These are phyloP conservation scores for Conticribra weissflogii DNA, from an alignment of 108 stramenopile species.

Conservation along the genomic window DNA sequence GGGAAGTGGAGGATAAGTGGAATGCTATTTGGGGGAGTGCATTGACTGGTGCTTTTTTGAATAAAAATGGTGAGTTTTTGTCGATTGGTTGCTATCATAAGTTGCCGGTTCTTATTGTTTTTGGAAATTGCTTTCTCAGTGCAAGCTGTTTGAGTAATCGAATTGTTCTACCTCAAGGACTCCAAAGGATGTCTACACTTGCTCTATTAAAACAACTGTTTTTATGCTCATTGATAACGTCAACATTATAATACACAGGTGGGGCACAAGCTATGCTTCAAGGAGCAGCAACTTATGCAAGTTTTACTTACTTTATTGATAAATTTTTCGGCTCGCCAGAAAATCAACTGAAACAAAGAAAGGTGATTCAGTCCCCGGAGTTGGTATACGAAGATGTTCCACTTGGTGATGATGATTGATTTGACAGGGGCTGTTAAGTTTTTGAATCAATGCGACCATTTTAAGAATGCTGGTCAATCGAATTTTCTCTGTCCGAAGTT, in stretches of 20 bases:
- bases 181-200: too few species aligned
- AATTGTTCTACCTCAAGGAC: too few species aligned
- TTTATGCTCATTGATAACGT: slow-evolving; percentile 10
- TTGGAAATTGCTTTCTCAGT: background rate
- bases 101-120: background rate
- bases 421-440: too few species aligned
- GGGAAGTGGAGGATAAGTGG: slow-evolving; percentile 67
- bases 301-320: slow-evolving; percentile 63
- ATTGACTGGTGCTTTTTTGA: slow-evolving; percentile 76
- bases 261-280: slow-evolving; percentile 79
- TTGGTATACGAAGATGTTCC: slow-evolving; percentile 43
- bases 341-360: slow-evolving; percentile 4
- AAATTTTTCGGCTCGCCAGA: slow-evolving; percentile 42
- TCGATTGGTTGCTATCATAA: background rate
- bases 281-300: slow-evolving; percentile 76
- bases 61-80: slow-evolving; percentile 57
- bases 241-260: slow-evolving; percentile 23
- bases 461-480: too few species aligned
- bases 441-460: too few species aligned
- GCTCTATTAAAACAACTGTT: too few species aligned
- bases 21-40: slow-evolving; percentile 67
- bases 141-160: too few species aligned
- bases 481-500: too few species aligned
- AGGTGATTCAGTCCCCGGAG: slow-evolving; percentile 14
- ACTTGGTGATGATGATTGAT: slow-evolving; percentile 36